Conservation (phyloP, 208 protist genomes). For the Trypanosoma brucei region DNA sequence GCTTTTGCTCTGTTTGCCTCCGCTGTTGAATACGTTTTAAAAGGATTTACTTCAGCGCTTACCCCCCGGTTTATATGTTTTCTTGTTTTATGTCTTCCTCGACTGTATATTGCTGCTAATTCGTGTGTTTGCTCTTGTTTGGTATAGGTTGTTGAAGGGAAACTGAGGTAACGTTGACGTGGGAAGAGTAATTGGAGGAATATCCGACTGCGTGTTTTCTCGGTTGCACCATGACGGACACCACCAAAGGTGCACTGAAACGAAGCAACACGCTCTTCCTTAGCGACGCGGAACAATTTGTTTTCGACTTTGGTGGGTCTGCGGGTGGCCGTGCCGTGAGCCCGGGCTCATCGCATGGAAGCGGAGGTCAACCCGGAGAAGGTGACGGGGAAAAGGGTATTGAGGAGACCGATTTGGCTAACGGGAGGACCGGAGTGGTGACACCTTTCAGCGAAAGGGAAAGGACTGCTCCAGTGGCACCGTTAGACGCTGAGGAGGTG, state of each 20-base stretch:
- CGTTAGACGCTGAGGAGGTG: constrained; percentile 8
- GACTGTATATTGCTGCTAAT: too few relatives aligned
- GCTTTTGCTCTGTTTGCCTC: too few relatives aligned
- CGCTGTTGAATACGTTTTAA: too few relatives aligned
- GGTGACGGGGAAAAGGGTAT: background rate
- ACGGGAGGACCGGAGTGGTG: background rate
- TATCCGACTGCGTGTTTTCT: too few relatives aligned
- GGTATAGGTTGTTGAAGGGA: too few relatives aligned
- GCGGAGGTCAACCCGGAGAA: too few relatives aligned
- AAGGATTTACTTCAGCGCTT: too few relatives aligned
- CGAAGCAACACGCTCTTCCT: constrained; percentile 49
- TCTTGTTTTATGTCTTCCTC: too few relatives aligned
- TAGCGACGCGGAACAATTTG: constrained; percentile 63
- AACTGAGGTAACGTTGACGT: too few relatives aligned
- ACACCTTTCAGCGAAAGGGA: background rate
- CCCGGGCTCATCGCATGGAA: background rate
- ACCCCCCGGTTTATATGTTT: too few relatives aligned
- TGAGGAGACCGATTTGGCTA: background rate
- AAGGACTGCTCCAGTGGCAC: background rate
- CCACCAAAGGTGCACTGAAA: background rate
- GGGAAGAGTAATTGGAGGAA: too few relatives aligned
- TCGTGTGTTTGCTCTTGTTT: too few relatives aligned
- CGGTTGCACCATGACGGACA: background rate
- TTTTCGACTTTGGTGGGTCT: constrained; percentile 74
- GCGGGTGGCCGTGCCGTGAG: background rate